A percentile compares a stretch with the other conserved stretches of the same genome.
Conservation (phyloP, 805 yeast species). For the Cyberlindnera mississippiensis region DNA sequence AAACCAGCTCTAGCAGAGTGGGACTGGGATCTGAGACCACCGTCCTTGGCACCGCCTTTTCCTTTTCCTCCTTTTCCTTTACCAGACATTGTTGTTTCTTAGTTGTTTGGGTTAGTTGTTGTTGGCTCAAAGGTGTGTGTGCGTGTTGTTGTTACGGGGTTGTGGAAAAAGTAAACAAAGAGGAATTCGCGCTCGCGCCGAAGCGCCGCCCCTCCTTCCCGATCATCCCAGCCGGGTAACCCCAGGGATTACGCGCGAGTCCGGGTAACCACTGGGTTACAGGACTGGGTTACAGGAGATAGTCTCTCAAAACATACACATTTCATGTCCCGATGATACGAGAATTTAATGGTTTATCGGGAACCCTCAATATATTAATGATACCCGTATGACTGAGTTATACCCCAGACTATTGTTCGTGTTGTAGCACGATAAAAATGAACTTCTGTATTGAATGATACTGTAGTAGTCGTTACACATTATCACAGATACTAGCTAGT, state of each 20-base stretch:
- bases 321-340: too few species aligned
- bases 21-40: slow-evolving; percentile 62
- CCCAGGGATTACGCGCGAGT: too few species aligned
- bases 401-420: too few species aligned
- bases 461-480: too few species aligned
- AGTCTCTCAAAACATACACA: too few species aligned
- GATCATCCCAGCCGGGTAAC: background rate
- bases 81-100: slow-evolving; percentile 65
- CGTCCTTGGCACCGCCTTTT: slow-evolving; percentile 79
- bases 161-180: slow-evolving; percentile 13
- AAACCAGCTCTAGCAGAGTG: slow-evolving; percentile 94
- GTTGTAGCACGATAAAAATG: too few species aligned
- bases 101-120: background rate
- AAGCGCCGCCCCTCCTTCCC: background rate
- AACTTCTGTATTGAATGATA: too few species aligned
- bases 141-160: slow-evolving; percentile 12
- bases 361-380: too few species aligned
- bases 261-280: slow-evolving; percentile 1
- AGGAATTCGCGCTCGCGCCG: slow-evolving; percentile 12
- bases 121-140: background rate
- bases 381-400: too few species aligned
- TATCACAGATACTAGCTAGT: too few species aligned
- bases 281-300: too few species aligned
- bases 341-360: too few species aligned
- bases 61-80: slow-evolving; percentile 98